Conservation (phyloP, 2,329 filamentous ascomycete genomes). For the Ceratocystiopsis sp. region DNA sequence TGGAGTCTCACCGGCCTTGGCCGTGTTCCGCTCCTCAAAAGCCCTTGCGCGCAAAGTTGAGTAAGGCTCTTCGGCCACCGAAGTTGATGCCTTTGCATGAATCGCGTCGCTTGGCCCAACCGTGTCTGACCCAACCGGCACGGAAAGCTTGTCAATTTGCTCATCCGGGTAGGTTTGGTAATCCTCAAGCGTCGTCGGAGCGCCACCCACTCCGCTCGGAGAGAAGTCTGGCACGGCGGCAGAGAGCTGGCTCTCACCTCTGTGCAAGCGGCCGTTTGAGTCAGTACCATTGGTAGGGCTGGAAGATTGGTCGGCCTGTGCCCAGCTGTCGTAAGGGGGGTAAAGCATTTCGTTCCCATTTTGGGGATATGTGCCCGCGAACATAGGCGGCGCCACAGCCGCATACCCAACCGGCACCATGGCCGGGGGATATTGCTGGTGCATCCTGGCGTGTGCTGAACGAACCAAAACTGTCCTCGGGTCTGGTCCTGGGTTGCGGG, state of each 20-base stretch:
- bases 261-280: slow-evolving; percentile 22
- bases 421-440: slow-evolving; percentile 10
- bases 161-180: slow-evolving; percentile 17
- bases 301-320: background rate
- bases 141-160: slow-evolving; percentile 15
- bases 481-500: slow-evolving; percentile 52
- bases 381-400: slow-evolving; percentile 11
- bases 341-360: slow-evolving; percentile 14
- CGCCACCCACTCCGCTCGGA: slow-evolving; percentile 17
- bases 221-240: slow-evolving; percentile 48
- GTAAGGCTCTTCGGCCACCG: slow-evolving; percentile 10
- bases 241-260: slow-evolving; percentile 35
- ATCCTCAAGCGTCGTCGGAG: slow-evolving; percentile 14
- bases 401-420: slow-evolving; percentile 16
- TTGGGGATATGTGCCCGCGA: slow-evolving; percentile 12
- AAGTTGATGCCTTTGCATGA: no score
- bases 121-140: slow-evolving; percentile 10
- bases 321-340: slow-evolving; percentile 10
- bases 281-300: slow-evolving; percentile 15
- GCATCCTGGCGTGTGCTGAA: slow-evolving; percentile 16
- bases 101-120: background rate
- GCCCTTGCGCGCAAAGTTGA: slow-evolving; percentile 22
- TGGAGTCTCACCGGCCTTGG: slow-evolving; percentile 22
- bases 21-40: slow-evolving; percentile 19
- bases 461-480: slow-evolving; percentile 7